These are phyloP conservation scores for Pharnaceum exiguum DNA, from an alignment of 148 eudicot genomes.

Conservation along the genomic window DNA sequence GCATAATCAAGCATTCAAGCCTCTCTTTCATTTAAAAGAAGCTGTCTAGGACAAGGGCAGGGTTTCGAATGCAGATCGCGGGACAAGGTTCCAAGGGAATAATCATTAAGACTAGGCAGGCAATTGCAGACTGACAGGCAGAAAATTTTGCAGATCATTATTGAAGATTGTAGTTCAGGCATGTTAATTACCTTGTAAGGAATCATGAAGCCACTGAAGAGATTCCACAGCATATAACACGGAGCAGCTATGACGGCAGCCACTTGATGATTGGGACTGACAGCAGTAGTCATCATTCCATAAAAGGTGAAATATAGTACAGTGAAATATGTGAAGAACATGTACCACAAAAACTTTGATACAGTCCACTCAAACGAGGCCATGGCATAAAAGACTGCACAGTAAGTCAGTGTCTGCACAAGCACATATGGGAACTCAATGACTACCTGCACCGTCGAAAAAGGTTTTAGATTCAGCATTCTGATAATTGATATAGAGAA, in stretches of 20 bases:
- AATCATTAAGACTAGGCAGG: no score
- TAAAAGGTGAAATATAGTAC: constrained; percentile 91
- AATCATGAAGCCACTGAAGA: constrained; percentile 97
- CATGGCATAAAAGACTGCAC: constrained; percentile 76
- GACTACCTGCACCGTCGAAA: constrained; percentile 55
- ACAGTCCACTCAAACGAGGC: constrained; percentile 85
- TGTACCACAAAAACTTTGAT: constrained; percentile 66
- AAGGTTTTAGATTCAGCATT: neutral
- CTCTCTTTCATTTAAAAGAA: no score
- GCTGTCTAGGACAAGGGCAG: no score
- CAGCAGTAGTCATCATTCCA: constrained; percentile 99
- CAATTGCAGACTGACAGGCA: neutral
- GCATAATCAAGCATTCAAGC: no score
- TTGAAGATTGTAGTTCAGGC: neutral
- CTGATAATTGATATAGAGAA: neutral
- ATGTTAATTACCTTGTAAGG: constrained; percentile 75
- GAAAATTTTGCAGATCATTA: neutral
- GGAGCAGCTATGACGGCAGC: constrained; percentile 91
- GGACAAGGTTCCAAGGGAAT: no score
- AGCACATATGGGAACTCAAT: constrained; percentile 97
- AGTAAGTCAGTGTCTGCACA: constrained; percentile 72
- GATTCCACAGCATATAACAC: constrained; percentile 98
- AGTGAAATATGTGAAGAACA: constrained; percentile 74
- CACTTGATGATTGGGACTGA: constrained; percentile 90
- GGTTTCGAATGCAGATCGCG: no score